Base-by-base conservation (phyloP, 495 filamentous ascomycete genomes). In the Trichocladium antarcticum region DNA sequence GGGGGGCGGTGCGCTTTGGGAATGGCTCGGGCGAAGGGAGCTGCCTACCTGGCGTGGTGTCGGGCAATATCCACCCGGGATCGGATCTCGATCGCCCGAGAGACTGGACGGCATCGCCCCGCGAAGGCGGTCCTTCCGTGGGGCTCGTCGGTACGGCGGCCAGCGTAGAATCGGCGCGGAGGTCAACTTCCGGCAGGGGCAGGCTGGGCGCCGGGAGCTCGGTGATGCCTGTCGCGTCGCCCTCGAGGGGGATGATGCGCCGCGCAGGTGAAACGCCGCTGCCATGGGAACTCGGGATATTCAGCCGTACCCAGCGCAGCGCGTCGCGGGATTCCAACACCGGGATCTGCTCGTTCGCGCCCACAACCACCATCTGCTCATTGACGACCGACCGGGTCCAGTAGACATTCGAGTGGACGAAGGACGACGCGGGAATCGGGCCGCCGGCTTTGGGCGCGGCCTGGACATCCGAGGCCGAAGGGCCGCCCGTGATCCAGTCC, bases 371-470 rank as follows among this genome's bases (percentile, higher is more conserved):
- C 59, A 65, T 66, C 38, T 63, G 45, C 15, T 65, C 51, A 2
- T 57, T 51, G 7, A 72, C 53, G 0, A 61, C 58, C 22, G 60
- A 62, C 0, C 60, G 57, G 8, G 68, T 71, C 69, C 69, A 74
- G 19, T 57, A 57, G 17, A 64, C 39, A 31, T 54, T 58, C 4
- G 49, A 47, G 50, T 61, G 65, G 1, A 51, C 40, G 45, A 67
- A 57, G 3, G 61, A 61, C 32, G 57, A 31, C 17, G 60, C 37
- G 9, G 27, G 31, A 14, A 44, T 20, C 8, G 16, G 21, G 11
- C 49, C 27, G 15, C 37, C 43, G 19, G 4, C 24, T 8, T 34
- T 24, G 21, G 34, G 6, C 16, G 34, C 9, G 6, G 32, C 31
- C 14, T 7, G 29, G 6, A 28, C 1, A 29, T 6, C 50, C 5